A percentile compares a stretch with the other conserved stretches of the same genome.
These are phyloP conservation scores for Pichia sp. DNA, from an alignment of 1,139 yeast species.

Conservation along the genomic window DNA sequence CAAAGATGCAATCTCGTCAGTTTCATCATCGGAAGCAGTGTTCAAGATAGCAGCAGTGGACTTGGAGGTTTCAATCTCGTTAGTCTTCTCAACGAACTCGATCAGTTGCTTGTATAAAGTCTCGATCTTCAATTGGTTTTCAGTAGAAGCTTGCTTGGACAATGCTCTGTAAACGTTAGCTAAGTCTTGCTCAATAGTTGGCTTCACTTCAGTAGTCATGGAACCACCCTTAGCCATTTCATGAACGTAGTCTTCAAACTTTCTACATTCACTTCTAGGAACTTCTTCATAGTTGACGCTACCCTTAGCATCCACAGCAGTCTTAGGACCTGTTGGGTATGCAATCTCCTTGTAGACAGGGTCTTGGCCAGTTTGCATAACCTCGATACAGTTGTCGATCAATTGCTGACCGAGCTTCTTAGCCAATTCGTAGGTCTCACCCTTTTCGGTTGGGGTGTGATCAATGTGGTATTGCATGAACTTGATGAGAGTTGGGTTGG, in stretches of 20 bases:
- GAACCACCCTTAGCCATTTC: constrained; percentile 97
- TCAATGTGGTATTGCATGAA: constrained; percentile 98
- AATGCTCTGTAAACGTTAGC: constrained; percentile 79
- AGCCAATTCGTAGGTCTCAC: constrained; percentile 84
- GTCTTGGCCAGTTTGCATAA: constrained; percentile 43
- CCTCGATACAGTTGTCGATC: constrained; percentile 92
- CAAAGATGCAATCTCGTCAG: constrained; percentile 79
- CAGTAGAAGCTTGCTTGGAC: constrained; percentile 55
- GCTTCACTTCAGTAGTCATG: constrained; percentile 59
- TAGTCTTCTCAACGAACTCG: constrained; percentile 60
- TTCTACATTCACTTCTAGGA: constrained; percentile 86
- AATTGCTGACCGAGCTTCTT: constrained; percentile 87
- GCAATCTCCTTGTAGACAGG: constrained; percentile 96
- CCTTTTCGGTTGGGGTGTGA: constrained; percentile 82
- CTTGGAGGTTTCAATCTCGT: constrained; percentile 52
- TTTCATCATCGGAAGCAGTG: constrained; percentile 43
- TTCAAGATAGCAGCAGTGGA: constrained; percentile 36
- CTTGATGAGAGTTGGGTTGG: constrained; percentile 87
- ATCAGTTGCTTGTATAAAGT: constrained; percentile 72
- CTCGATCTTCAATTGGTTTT: constrained; percentile 72
- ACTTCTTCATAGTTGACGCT: constrained; percentile 76
- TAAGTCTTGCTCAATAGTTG: constrained; percentile 79
- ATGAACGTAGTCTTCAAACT: constrained; percentile 89
- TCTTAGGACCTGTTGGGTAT: constrained; percentile 92
- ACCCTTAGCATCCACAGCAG: constrained; percentile 83